Conservation (phyloP, 2,329 filamentous ascomycete species). For the Zymoseptoria passerinii region DNA sequence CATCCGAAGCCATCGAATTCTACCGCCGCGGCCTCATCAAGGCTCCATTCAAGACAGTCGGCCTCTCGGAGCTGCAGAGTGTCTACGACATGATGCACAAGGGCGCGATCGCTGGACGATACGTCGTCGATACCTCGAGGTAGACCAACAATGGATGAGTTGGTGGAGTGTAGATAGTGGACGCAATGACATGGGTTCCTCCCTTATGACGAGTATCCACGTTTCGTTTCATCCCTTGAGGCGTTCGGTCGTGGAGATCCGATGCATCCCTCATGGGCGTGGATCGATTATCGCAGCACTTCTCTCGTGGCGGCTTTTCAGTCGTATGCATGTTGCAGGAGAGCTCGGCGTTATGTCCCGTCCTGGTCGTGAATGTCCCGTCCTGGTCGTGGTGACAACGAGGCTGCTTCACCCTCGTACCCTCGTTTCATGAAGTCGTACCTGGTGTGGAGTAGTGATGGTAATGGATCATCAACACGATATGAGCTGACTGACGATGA, state of each 20-base stretch:
- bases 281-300: background rate
- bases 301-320: background rate
- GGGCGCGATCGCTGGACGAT: constrained; percentile 66
- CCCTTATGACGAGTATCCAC: background rate
- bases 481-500: no score
- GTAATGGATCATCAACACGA: no score
- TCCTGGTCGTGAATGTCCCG: no score
- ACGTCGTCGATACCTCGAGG: constrained; percentile 66
- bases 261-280: background rate
- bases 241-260: background rate
- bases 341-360: background rate
- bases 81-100: constrained; percentile 66
- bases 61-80: constrained; percentile 67
- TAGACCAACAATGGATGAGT: constrained; percentile 28
- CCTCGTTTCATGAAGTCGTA: background rate
- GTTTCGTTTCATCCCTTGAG: background rate
- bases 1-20: constrained; percentile 84
- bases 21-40: constrained; percentile 76
- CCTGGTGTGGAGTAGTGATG: background rate
- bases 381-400: background rate
- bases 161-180: background rate
- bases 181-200: background rate
- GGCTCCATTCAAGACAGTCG: constrained; percentile 76
- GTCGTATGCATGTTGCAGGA: background rate
- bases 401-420: background rate